Base-by-base conservation (phyloP, 148 eudicot genomes). In the Diospyros lotus region DNA sequence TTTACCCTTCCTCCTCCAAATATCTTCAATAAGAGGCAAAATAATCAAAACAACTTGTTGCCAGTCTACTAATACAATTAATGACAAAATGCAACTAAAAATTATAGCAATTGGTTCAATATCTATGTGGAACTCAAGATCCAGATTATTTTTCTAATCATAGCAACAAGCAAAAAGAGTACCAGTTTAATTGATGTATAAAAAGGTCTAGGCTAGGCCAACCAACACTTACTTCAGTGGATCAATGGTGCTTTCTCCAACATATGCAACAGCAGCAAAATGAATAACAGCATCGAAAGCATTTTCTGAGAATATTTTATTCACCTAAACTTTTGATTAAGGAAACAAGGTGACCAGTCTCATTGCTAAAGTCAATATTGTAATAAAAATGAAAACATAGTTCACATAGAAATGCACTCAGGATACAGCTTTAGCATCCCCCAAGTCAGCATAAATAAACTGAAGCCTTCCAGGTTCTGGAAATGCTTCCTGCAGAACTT, bases 221-320 rank as follows among this genome's bases (percentile, higher is more conserved):
- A 6, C 14, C 42, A 9, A 38, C 64, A 61, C 82, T 83, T 84
- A 93, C 97, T 82, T 90, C 43, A 94, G 90, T 41, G 98, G 98
- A 63, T 94, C 91, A 44, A 89, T 81, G 42, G 97, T 91, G 81
- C 98, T 94, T 83, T 94, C 98, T 59, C 98, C 97, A 82, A 94
- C 98, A 85, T 94, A 94, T 54, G 98, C 98, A 73, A 94, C 98
- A 15, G 97, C 97, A 43, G 97, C 97, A 80, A 91, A 94, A 86
- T 94, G 98, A 76, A 94, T 91, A 69, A 94, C 98, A 42, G 97
- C 98, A 77, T 94, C 98, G 77, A 94, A 89, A 60, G 98, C 94
- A 82, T 94, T 94, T 72, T 91, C 88, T 5, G 93, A 83, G 66
- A 94, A 94, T 41, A 94, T 86, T 81, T 81, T 91, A 71, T 58